Base-by-base conservation (phyloP, 2,329 filamentous ascomycete species). In the Penicillium verrucosum region DNA sequence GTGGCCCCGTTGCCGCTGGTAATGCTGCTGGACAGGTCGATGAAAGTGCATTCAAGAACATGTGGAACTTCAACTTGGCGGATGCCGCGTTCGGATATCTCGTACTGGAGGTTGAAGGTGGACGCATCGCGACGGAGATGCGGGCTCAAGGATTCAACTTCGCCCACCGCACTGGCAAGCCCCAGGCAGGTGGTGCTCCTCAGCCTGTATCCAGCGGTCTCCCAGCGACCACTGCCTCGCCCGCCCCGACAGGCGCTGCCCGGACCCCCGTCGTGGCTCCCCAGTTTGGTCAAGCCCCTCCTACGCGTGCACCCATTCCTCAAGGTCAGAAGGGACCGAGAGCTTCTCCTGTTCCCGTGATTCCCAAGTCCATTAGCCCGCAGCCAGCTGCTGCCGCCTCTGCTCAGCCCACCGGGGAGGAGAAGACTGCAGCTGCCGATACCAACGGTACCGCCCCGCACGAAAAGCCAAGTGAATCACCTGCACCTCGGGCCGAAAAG, bases 51-150 rank as follows among this genome's bases (percentile, higher is more conserved):
- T 99, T 99, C 84, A 99, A 99, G 81, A 99, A 99, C 74, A 97
- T 97, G 94, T 99, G 94, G 94, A 99, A 99, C 77, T 99, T 99
- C 79, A 97, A 97, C 75, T 78, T 99, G 64, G 94, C 94, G 30
- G 94, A 99, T 79, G 94, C 94, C 54, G 93, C 94, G 21, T 99
- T 97, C 73, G 94, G 94, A 59, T 99, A 92, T 82, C 82, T 99
- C 50, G 92, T 97, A 16, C 78, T 99, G 56, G 94, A 99, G 73
- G 88, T 99, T 58, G 94, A 99, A 71, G 90, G 92, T 70, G 94
- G 94, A 50, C 87, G 94, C 42, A 97, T 99, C 66, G 94, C 92
- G 45, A 99, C 94, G 0, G 94, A 99, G 78, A 99, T 99, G 94
- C 87, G 92, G 61, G 94, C 94, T 23, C 94, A 99, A 71, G 94